A percentile compares a stretch with the other conserved stretches of the same genome.
phyloP scores from a whole-genome alignment of 805 yeast species.

The Cyberlindnera mrakii region DNA sequence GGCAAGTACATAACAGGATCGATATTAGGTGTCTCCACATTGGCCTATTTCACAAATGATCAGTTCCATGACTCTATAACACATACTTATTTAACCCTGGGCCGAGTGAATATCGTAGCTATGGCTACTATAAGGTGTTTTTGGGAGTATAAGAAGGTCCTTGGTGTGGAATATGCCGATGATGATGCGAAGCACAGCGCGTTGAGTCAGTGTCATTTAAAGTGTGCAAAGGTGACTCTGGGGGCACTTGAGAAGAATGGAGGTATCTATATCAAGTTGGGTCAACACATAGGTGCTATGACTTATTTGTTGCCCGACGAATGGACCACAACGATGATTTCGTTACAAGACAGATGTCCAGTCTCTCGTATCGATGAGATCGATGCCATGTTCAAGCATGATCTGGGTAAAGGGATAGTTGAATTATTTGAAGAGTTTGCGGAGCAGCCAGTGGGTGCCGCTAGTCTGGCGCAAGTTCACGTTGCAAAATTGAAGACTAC shows the following conservation, averaged over 20 bases:
- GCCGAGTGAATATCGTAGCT: conserved; percentile 34
- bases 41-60: conserved; percentile 9
- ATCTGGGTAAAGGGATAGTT: conserved; percentile 53
- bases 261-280: conserved; percentile 88
- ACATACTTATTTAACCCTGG: conserved; percentile 11
- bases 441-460: conserved; percentile 82
- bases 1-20: conserved; percentile 9
- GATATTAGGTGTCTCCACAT: conserved; percentile 1
- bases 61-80: conserved; percentile 8
- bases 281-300: conserved; percentile 91
- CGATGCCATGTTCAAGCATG: conserved; percentile 56
- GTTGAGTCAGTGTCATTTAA: conserved; percentile 58
- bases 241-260: conserved; percentile 80
- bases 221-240: conserved; percentile 75
- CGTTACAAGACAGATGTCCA: conserved; percentile 89
- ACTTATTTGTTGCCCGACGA: conserved; percentile 85
- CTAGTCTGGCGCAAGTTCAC: conserved; percentile 95
- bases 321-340: conserved; percentile 94
- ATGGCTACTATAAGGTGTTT: conserved; percentile 72
- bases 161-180: conserved; percentile 38
- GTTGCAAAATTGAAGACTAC: conserved; percentile 51
- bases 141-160: conserved; percentile 53
- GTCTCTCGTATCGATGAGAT: conserved; percentile 67
- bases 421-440: conserved; percentile 67
- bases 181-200: conserved; percentile 45